Evolutionary conservation across 1,284 basidiomycete genomes (phyloP).

Genomic region (Cryptococcus hybrid): DNA sequence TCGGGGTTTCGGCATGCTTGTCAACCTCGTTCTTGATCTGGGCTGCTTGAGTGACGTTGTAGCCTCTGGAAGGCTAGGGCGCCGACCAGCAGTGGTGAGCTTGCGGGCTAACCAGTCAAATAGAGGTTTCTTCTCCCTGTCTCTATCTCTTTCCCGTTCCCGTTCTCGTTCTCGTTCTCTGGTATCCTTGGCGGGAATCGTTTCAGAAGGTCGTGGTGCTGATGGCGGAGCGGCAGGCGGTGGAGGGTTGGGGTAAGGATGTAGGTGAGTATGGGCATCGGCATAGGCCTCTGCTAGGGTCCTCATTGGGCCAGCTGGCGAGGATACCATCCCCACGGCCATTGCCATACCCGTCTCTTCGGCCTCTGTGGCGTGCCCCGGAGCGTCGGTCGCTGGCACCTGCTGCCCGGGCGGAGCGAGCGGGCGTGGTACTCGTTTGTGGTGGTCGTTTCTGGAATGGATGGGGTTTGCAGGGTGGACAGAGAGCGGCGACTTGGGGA

Average conservation of each 20-base stretch:
- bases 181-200: background rate
- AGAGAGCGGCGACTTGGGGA: too few relatives aligned
- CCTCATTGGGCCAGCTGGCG: background rate
- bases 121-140: constrained; percentile 61
- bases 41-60: background rate
- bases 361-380: background rate
- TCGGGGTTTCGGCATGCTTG: constrained; percentile 1
- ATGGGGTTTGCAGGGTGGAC: background rate
- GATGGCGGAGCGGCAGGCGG: background rate
- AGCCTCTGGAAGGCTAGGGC: constrained; percentile 6
- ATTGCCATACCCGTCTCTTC: background rate
- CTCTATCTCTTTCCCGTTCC: background rate
- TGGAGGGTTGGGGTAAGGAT: background rate
- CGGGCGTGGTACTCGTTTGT: background rate
- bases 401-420: constrained; percentile 7
- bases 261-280: constrained; percentile 16
- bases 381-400: background rate
- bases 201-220: background rate
- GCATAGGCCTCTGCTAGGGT: constrained; percentile 33
- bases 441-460: background rate
- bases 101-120: constrained; percentile 91
- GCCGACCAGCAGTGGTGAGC: constrained; percentile 49
- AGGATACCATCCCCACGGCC: too few relatives aligned
- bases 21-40: background rate
- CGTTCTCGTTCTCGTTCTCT: constrained; percentile 5